Conservation (phyloP, 83 land plant species). For the Larix sibirica region DNA sequence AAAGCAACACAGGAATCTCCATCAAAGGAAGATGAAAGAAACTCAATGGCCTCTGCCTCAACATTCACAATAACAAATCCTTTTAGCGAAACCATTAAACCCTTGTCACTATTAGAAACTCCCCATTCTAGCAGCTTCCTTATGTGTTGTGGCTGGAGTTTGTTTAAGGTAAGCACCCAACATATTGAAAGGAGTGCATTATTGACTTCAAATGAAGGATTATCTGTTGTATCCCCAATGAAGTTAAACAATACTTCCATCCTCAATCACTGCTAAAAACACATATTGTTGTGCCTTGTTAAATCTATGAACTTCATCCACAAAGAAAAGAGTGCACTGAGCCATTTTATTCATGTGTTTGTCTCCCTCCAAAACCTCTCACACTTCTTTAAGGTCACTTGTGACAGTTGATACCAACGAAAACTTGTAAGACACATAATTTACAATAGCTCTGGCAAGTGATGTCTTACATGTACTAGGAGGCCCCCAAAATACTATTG, state of each 20-base stretch:
- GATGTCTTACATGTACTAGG: conserved; percentile 97
- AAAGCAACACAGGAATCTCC: conserved; percentile 94
- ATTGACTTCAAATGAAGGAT: conserved; percentile 90
- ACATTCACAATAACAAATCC: conserved; percentile 27
- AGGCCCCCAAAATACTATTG: conserved; percentile 91
- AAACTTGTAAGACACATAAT: conserved; percentile 48
- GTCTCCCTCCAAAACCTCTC: conserved; percentile 74
- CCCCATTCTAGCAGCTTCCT: conserved; percentile 51
- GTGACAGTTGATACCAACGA: conserved; percentile 79
- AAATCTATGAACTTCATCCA: conserved; percentile 95
- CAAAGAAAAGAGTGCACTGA: conserved; percentile 72
- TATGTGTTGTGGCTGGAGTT: conserved; percentile 57
- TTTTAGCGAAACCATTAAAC: conserved; percentile 37
- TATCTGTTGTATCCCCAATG: conserved; percentile 89
- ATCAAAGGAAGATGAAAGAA: conserved; percentile 73
- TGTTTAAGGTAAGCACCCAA: conserved; percentile 71
- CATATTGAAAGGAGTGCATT: conserved; percentile 86
- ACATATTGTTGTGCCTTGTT: conserved; percentile 88
- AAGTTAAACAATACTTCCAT: conserved; percentile 71
- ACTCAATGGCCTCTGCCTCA: conserved; percentile 64
- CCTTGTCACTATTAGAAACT: conserved; percentile 45
- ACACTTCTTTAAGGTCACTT: conserved; percentile 81
- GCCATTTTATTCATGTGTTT: conserved; percentile 30
- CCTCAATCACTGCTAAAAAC: conserved; percentile 83
- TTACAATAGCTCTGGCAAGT: conserved; percentile 72